Base-by-base conservation (phyloP, 768 basidiomycete genomes). In the Gymnopilus dilepis region DNA sequence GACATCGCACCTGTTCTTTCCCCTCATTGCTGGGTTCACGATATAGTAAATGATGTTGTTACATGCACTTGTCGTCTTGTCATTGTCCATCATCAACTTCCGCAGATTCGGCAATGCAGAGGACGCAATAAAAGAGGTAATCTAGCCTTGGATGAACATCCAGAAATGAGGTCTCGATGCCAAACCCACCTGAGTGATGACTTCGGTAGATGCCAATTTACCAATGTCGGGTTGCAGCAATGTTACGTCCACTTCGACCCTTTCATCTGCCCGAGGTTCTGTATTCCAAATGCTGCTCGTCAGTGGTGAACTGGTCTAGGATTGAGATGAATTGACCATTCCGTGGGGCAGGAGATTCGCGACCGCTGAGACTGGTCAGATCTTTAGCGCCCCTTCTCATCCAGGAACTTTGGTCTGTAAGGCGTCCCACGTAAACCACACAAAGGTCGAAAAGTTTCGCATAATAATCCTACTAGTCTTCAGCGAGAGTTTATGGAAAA, bases 31-130 rank as follows among this genome's bases (percentile, higher is more conserved):
- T 0, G 96, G 94, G 40, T 82, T 85, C 31, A 97, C 81, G 42
- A 97, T 85, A 67, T 94, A 93, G 66, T 94, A 91, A 17, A 92
- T 81, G 42, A 99, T 86, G 67, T 92, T 94, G 58, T 81, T 90
- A 73, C 93, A 96, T 6, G 87, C 83, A n/a, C 85, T 81, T 11
- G 86, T 76, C 19, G 95, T 83, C 74, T 88, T 93, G 75, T 99
- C 97, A 37, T 86, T 85, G 64, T 99, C 97, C 65, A 89, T 77
- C 55, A 97, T 77, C 72, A 97, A 88, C 65, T 83, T 85, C 19
- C 94, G 86, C 58, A 97, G 67, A 65, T 86, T 87, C 2, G 95
- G 92, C 11, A 98, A 71, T 31, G 88, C 86, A 30, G 78, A 81
- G 0, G 79, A 78, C 0, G 90, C 89, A 40, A 97, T 78, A 68